Base-by-base conservation (phyloP, 148 eudicot species). In the Camellia sinensis region DNA sequence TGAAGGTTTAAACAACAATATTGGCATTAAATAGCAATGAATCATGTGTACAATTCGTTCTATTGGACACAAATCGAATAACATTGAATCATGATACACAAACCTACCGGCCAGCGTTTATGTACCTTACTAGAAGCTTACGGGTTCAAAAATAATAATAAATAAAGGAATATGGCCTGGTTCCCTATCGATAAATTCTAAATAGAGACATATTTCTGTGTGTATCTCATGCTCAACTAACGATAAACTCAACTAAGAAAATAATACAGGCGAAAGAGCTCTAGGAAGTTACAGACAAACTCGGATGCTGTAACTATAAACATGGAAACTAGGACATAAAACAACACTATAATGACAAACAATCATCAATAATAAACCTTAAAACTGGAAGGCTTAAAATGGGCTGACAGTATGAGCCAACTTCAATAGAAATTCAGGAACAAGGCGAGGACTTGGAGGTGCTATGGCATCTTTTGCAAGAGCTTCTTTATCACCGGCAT, bases 341-440 rank as follows among this genome's bases (percentile, higher is more conserved):
- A 50, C 40, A 50, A 19, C 59, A 4, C 40, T 46, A 13, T 12
- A 19, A 71, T 71, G 74, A 57, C 61, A 4, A 57, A 6, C 71
- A 67, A 14, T 41, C 0, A 37, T 67, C 45, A 67, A 37, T 15
- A 17, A 57, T 44, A 60, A 59, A 45, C 9, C 7, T 65, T 14
- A 2, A 70, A 77, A 54, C 7, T 53, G 21, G 46, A 45, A 19
- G 65, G 77, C 78, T 84, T 93, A 96, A 78, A 96, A 96, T 62
- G 98, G 99, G 84, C 99, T 96, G 62, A 94, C 88, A 70, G 63
- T 76, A 19, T 87, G 88, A 71, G 99, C 98, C 81, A 91, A 71
- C 87, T 78, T 84, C 71, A 96, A 67, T 78, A 96, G 82, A 72
- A 94, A 22, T 86, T 92, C 97, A 2, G 99, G 99, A 79, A 91